Conservation (phyloP, 1,284 basidiomycete genomes). For the Sporisorium iseilematis-ciliati region DNA sequence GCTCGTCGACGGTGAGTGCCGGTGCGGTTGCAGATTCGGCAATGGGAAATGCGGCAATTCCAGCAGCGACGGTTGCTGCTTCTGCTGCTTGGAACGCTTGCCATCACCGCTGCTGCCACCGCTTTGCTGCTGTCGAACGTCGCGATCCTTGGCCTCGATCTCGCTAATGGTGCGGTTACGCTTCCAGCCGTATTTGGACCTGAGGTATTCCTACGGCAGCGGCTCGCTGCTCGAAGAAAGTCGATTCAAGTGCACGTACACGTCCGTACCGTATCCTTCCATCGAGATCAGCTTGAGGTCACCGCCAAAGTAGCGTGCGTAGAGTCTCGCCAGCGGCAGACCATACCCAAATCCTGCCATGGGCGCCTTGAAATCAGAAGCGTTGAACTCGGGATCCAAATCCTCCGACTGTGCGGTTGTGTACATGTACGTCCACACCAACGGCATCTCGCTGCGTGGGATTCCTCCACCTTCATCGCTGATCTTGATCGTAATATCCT, state of each 20-base stretch:
- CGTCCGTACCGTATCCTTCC: constrained; percentile 79
- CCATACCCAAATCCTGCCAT: constrained; percentile 95
- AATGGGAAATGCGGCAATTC: constrained; percentile 26
- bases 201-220: constrained; percentile 68
- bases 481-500: constrained; percentile 99
- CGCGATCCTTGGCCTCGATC: constrained; percentile 45
- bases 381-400: constrained; percentile 85
- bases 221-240: constrained; percentile 73
- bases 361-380: constrained; percentile 94
- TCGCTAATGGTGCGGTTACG: constrained; percentile 48
- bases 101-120: not conserved
- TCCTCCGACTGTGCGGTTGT: constrained; percentile 94
- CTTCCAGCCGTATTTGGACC: constrained; percentile 57
- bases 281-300: constrained; percentile 96
- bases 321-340: constrained; percentile 85
- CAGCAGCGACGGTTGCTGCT: constrained; percentile 31
- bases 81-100: not conserved
- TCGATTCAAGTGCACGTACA: constrained; percentile 89
- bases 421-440: constrained; percentile 98
- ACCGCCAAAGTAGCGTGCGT: constrained; percentile 92
- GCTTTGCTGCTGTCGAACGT: not conserved
- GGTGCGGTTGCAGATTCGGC: constrained; percentile 15
- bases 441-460: constrained; percentile 85
- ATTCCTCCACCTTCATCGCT: constrained; percentile 96
- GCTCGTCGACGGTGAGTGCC: constrained; percentile 14